phyloP scores from a whole-genome alignment of 371 early-diverging fungal genomes.

The Dichotomocladium elegans region DNA sequence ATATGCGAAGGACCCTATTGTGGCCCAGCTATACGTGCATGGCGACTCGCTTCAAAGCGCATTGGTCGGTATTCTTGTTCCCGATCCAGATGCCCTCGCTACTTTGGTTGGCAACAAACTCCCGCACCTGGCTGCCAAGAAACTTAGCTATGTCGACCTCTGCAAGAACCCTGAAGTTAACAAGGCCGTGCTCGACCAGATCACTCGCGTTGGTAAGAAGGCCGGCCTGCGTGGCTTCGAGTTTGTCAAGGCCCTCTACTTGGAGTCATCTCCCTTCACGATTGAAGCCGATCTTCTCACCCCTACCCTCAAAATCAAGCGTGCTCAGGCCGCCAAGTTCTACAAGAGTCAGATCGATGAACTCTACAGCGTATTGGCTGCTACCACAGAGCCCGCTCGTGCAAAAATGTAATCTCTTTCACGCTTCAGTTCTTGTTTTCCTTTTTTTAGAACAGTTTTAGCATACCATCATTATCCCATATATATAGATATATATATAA shows the following conservation, averaged over 20 bases:
- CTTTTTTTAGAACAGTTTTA: too few relatives aligned
- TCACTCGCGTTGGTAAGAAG: slow-evolving; percentile 56
- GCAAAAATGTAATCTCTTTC: slow-evolving; percentile 15
- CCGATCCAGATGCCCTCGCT: slow-evolving; percentile 61
- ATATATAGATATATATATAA: too few relatives aligned
- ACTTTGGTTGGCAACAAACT: slow-evolving; percentile 20
- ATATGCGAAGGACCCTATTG: slow-evolving; percentile 46
- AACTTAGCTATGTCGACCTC: slow-evolving; percentile 39
- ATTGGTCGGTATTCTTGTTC: slow-evolving; percentile 85
- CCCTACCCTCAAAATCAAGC: slow-evolving; percentile 77
- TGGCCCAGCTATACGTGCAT: slow-evolving; percentile 74
- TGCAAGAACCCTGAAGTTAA: slow-evolving; percentile 57
- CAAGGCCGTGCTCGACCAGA: slow-evolving; percentile 53
- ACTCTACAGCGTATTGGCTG: slow-evolving; percentile 48
- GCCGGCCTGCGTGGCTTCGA: slow-evolving; percentile 60
- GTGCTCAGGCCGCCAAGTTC: slow-evolving; percentile 61
- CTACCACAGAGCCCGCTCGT: slow-evolving; percentile 5
- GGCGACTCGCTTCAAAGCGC: slow-evolving; percentile 81
- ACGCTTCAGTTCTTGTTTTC: too few relatives aligned
- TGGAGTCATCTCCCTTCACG: slow-evolving; percentile 54
- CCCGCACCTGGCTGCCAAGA: slow-evolving; percentile 6
- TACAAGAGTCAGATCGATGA: slow-evolving; percentile 58
- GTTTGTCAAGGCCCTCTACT: slow-evolving; percentile 44
- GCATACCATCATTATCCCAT: too few relatives aligned
- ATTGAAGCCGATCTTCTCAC: slow-evolving; percentile 60